Base-by-base conservation (phyloP, 2,329 filamentous ascomycete genomes). In the Fusarium hainanense region DNA sequence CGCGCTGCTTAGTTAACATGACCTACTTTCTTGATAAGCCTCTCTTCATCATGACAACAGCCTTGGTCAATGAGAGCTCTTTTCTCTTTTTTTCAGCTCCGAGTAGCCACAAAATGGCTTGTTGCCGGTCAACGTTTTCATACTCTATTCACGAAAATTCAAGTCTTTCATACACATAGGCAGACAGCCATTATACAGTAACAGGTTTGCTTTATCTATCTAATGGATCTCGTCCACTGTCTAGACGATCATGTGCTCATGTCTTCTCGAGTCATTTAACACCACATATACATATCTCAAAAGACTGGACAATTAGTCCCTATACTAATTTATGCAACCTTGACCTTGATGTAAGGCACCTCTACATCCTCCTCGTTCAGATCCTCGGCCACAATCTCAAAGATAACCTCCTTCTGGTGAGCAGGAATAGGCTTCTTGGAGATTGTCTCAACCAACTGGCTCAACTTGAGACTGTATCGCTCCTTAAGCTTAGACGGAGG, bases 261-360 rank as follows among this genome's bases (percentile, higher is more conserved):
- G 50, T 43, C 37, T 68, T 62, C 61, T 47, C 50, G 25, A 54
- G 55, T 68, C 44, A 32, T 64, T 51, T 58, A 60, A 58, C 54
- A 63, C 16, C 54, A 55, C 56, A 61, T 64, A 44, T 54, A 63
- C 62, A 60, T 67, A 27, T 58, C 28, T 43, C 57, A 50, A 68
- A 54, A 34, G 47, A 43, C 27, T 68, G 47, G 32, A 40, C 28
- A 49, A 30, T 14, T 47, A 12, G 4, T 13, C 30, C 13, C 23
- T 42, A 10, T 16, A 20, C 30, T 25, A 56, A 30, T 73, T 61
- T 66, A 80, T 54, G 74, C 74, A 57, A 94, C 83, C 84, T 91
- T 95, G 71, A 97, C 89, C 89, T 95, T 97, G 76, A 98, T 93
- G 79, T 97, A 98, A 6, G 96, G 96, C 72, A 98, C 92, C 82